Evolutionary conservation across 441 rosid genomes (phyloP), one percentile per base, ranked within the genome.

Genomic region (Manihot esculenta): DNA sequence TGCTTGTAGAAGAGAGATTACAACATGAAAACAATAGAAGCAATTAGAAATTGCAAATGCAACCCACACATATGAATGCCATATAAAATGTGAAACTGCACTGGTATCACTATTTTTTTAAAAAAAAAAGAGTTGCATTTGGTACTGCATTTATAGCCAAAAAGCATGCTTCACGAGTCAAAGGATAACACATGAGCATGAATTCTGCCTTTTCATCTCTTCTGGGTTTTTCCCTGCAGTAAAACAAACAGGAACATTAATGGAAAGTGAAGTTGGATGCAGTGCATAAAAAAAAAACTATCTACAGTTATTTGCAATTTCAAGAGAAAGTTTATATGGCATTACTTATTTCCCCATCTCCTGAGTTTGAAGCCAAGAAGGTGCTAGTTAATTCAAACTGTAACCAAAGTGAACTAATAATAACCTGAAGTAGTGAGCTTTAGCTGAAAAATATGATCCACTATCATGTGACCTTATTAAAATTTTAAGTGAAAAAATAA

Each of bases 181-280:
- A 62, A 82, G 79, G 71, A 83, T 78, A 18, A 33, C 47, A 72
- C 82, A 80, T 2, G 79, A 66, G 53, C 84, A 83, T n/a, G 82
- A 76, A 53, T 76, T 83, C 63, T 62, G 76, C 68, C 74, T 83
- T 59, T 74, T 76, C 79, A 35, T 75, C 26, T 78, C 86, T 69
- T 78, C 74, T 51, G 57, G 59, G 62, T 62, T 78, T 70, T 80
- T 76, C n/a, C 62, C 82, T 80, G 84, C 76, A 72, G 50, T 7
- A 44, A 21, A 58, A 58, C 42, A 58, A 58, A 58, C 41, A 17
- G 10, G 42, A 27, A 56, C 30, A 21, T 8, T 14, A 53, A 53
- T 20, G 23, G 14, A 20, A 9, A 53, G 27, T 0, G 9, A 53
- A 21, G 27, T 53, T 53, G 27, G 57, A 53, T 24, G 57, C 57